Evolutionary conservation across 1,284 basidiomycete genomes (phyloP), one percentile per base, ranked within the genome.

Genomic region (Pseudozyma hubeiensis): DNA sequence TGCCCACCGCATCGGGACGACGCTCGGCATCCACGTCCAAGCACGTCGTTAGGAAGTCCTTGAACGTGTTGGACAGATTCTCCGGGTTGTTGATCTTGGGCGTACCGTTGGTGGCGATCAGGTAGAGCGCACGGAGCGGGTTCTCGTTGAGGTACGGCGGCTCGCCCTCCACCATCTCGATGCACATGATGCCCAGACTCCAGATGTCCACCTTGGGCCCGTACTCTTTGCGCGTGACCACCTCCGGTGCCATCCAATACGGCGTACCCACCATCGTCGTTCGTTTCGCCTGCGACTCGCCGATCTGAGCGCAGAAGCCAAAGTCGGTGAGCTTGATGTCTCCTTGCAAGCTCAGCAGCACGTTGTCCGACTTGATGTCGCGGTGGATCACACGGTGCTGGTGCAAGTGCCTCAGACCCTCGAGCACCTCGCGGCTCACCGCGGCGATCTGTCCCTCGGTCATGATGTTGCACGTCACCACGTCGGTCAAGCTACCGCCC

Each of bases 191-290:
- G 24, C 96, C 97, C 80, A 99, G 86, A 85, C 90, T 92, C 97
- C 97, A 99, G 64, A 99, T 94, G 84, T 99, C 97, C 33, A 99
- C 97, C 85, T 98, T 98, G 5, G 96, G 93, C 0, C 96, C 97
- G 83, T 99, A 99, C 87, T 97, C 97, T 85, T 98, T 98, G 60
- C 95, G 90, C 19, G 93, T 97, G 64, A 99, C 96, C 34, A 99
- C 95, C 84, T 99, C 96, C 1, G 96, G 96, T 1, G 97, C 96
- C 96, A 99, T 99, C 96, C 96, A 99, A 85, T 98, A 99, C 1
- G 97, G 97, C 7, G 97, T 98, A 4, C 97, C 97, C 48, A 98
- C 96, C 96, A 99, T 98, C n/a, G 97, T 99, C 34, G 94, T 97
- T 35, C 96, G 91, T 87, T 98, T 98, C 6, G 94, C 90, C 73